Conservation (phyloP, 2,329 filamentous ascomycete species). For the Hypoxylon sp. region DNA sequence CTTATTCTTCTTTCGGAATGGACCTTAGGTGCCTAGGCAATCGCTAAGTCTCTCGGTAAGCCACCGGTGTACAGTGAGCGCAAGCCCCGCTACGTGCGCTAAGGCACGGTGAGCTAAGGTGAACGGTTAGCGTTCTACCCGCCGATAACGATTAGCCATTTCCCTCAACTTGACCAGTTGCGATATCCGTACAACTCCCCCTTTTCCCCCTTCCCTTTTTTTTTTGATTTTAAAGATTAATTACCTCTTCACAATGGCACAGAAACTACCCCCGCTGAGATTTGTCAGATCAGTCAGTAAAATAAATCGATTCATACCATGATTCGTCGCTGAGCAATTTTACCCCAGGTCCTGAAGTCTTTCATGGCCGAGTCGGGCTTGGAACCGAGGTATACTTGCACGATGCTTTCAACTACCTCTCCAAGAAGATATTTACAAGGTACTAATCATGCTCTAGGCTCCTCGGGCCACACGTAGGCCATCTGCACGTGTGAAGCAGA, state of each 20-base stretch:
- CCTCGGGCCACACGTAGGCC: slow-evolving; percentile 60
- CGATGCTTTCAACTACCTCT: background rate
- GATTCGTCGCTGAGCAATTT: background rate
- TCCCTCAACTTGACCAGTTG: slow-evolving; percentile 2
- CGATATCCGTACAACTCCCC: background rate
- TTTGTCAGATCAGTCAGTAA: slow-evolving; percentile 75
- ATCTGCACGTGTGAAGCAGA: background rate
- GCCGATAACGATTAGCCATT: slow-evolving; percentile 4
- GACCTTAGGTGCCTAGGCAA: background rate
- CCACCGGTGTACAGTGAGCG: background rate
- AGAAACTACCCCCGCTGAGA: slow-evolving; percentile 67
- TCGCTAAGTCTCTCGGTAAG: slow-evolving; percentile 6
- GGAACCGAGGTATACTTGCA: slow-evolving; percentile 80
- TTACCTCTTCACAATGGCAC: slow-evolving; percentile 43
- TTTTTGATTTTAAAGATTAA: background rate
- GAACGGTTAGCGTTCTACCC: background rate
- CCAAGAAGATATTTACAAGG: background rate
- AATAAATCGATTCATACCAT: background rate
- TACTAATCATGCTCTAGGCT: slow-evolving; percentile 53
- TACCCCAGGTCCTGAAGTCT: slow-evolving; percentile 80
- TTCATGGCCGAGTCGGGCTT: slow-evolving; percentile 89
- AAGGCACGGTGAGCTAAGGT: background rate
- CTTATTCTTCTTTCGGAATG: slow-evolving; percentile 2
- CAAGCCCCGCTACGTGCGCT: background rate
- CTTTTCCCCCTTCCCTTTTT: too few relatives aligned